Base-by-base conservation (phyloP, 306 rosid genomes). In the Lathyrus oleraceus region DNA sequence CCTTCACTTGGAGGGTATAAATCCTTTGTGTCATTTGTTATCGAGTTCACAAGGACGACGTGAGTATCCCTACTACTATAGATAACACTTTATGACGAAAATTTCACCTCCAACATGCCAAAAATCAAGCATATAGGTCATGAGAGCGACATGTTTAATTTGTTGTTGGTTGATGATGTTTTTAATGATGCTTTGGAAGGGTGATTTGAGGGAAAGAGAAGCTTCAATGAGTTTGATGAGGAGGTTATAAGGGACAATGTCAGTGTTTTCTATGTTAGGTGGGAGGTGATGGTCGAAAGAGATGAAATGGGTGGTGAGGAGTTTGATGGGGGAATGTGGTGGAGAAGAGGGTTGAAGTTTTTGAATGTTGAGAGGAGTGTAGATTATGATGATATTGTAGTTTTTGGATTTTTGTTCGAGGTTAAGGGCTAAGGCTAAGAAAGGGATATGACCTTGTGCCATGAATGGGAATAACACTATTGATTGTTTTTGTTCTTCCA, bases 401-500 rank as follows among this genome's bases (percentile, higher is more conserved):
- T 38, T 64, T 0, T 68, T 61, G 0, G 58, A 70, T 68, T 19
- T 56, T 59, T 75, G 44, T 67, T 86, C 83, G 0, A 89, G 48
- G 12, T 70, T 78, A 15, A 80, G 78, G 23, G 91, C 96, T 43
- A 89, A 53, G 0, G 89, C 89, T 1, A 89, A 2, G 69, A 81
- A 82, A 0, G 96, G 96, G 20, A 84, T 84, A 81, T 89, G 96
- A 25, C 96, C 96, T 69, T 86, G 89, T 1, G 83, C 89, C 96
- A 89, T 89, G 78, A 86, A 89, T 0, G 96, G 96, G 70, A 89
- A 82, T 9, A 89, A 9, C 17, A 89, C 70, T 14, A 82, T 67
- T 19, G 73, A 45, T 52, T 74, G 48, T 9, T 71, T 67, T 10
- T 15, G n/a, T 13, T 72, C 23, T 38, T 74, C 82, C 93, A 85